A percentile compares a stretch with the other conserved stretches of the same genome.
These are phyloP conservation scores for Penicillium arizonense DNA, from an alignment of 495 filamentous ascomycete genomes.

Conservation along the genomic window DNA sequence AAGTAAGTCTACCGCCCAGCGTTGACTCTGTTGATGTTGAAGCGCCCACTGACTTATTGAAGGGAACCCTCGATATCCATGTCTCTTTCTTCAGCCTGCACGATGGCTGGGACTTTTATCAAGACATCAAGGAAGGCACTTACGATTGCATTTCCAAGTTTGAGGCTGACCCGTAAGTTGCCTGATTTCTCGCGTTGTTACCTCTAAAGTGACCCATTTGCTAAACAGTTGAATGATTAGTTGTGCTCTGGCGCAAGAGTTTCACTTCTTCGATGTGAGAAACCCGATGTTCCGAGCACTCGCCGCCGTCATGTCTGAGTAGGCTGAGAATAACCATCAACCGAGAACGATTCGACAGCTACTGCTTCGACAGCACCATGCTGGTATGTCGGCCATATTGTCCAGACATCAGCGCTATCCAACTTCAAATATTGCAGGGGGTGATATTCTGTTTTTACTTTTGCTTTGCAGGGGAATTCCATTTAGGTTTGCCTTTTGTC, in stretches of 20 bases:
- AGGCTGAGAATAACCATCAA: too few species aligned
- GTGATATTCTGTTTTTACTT: too few species aligned
- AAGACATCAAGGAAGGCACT: neutral
- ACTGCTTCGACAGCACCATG: too few species aligned
- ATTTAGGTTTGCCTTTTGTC: too few species aligned
- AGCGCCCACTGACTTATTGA: neutral
- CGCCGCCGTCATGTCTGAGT: too few species aligned
- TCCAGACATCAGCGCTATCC: too few species aligned
- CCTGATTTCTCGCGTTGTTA: neutral
- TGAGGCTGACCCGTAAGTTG: conserved; percentile 43
- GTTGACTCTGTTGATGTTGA: conserved; percentile 6
- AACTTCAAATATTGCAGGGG: too few species aligned
- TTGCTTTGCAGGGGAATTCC: too few species aligned
- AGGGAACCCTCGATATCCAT: conserved; percentile 12
- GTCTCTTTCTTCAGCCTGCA: conserved; percentile 44
- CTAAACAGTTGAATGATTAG: neutral
- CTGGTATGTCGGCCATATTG: too few species aligned
- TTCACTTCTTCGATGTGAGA: too few species aligned
- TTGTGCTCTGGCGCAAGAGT: neutral
- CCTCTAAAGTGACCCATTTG: neutral
- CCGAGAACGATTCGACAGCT: too few species aligned
- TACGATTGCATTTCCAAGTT: conserved; percentile 32
- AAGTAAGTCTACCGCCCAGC: neutral
- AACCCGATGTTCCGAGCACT: too few species aligned
- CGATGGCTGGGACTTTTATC: conserved; percentile 36